Percentiles rank a stretch among this genome's conserved stretches.
phyloP scores from a whole-genome alignment of 1,284 basidiomycete genomes.

The Hypsizygus ulmarius region DNA sequence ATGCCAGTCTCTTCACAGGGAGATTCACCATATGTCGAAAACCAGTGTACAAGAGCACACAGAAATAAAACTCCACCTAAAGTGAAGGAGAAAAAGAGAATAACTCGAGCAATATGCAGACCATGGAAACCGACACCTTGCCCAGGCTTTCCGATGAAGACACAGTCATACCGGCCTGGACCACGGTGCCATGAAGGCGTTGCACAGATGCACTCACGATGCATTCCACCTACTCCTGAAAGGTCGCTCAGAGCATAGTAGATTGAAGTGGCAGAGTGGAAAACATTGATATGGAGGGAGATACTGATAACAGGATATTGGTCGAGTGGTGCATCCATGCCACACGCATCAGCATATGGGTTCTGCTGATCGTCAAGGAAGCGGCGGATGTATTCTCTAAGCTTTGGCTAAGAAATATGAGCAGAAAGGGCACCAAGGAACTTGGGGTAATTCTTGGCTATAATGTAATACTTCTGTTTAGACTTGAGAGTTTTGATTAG shows the following conservation, averaged over 20 bases:
- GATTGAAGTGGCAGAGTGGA: conserved; percentile 25
- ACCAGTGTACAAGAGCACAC: conserved; percentile 23
- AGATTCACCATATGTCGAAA: conserved; percentile 12
- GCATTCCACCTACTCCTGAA: conserved; percentile 25
- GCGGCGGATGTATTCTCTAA: background rate
- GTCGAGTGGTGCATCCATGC: background rate
- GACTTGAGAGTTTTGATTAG: background rate
- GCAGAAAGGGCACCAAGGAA: background rate
- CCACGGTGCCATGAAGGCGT: conserved; percentile 19
- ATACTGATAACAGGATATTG: background rate
- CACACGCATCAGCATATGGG: background rate
- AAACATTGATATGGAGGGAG: conserved; percentile 20
- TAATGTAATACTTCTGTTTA: background rate
- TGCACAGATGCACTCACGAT: conserved; percentile 23
- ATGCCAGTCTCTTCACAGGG: conserved; percentile 22
- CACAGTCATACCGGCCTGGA: conserved; percentile 9
- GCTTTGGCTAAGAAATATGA: background rate
- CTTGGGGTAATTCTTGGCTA: background rate
- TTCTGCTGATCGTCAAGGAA: conserved; percentile 6
- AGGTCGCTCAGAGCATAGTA: conserved; percentile 32
- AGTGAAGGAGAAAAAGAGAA: conserved; percentile 18
- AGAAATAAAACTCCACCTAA: conserved; percentile 3
- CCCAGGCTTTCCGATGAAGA: too few species aligned
- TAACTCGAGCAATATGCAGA: conserved; percentile 10
- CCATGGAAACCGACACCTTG: too few species aligned